Percentiles rank a stretch among this genome's conserved stretches.
Evolutionary conservation across 2,329 filamentous ascomycete genomes (phyloP).

Genomic region (Aureobasidium sp.): DNA sequence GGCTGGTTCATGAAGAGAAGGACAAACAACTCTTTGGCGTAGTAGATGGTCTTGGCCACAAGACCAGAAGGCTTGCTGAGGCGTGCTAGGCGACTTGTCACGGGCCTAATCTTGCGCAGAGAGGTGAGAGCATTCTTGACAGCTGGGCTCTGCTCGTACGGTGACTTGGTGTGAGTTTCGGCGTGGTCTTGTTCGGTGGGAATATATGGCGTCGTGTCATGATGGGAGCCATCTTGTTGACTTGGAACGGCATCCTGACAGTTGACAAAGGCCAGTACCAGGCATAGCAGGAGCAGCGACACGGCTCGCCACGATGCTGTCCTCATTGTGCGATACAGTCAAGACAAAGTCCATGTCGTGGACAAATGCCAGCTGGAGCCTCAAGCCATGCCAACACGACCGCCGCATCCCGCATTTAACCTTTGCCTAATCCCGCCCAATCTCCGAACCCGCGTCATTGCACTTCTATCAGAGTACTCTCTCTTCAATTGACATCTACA

Average conservation of each 20-base stretch:
- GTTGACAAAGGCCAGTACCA: slow-evolving; percentile 3
- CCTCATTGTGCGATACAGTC: slow-evolving; percentile 3
- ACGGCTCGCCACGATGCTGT: slow-evolving; percentile 6
- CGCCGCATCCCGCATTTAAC: slow-evolving; percentile 2
- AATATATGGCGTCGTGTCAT: background rate
- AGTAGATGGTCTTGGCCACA: slow-evolving; percentile 51
- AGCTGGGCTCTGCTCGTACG: slow-evolving; percentile 25
- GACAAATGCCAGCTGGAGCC: background rate
- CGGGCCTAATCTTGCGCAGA: slow-evolving; percentile 37
- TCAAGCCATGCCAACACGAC: background rate
- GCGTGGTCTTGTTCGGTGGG: background rate
- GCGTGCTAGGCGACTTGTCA: slow-evolving; percentile 31
- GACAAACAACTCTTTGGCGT: slow-evolving; percentile 55
- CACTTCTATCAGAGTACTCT: background rate
- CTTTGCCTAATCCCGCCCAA: background rate
- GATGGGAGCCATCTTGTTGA: background rate
- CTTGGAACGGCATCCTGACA: background rate
- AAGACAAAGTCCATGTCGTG: background rate
- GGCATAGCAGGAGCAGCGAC: slow-evolving; percentile 8
- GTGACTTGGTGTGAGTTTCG: background rate
- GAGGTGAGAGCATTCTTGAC: slow-evolving; percentile 35
- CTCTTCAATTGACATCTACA: background rate
- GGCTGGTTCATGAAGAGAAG: slow-evolving; percentile 60
- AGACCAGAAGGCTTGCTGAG: slow-evolving; percentile 50
- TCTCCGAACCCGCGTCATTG: slow-evolving; percentile 1